Conservation (phyloP, 192 early-diverging fungal genomes). For the Backusella psychrophila region DNA sequence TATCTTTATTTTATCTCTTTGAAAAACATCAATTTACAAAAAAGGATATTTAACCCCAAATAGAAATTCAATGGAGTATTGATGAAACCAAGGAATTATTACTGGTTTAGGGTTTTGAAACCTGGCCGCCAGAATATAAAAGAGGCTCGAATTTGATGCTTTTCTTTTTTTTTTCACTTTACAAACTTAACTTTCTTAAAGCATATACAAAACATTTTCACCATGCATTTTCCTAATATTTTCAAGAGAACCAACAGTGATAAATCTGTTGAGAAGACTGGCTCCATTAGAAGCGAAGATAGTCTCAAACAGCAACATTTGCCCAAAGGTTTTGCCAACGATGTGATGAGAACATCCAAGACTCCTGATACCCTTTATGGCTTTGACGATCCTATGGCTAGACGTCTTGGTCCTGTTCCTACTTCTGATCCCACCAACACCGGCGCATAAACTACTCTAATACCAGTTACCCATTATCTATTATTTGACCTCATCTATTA, state of each 20-base stretch:
- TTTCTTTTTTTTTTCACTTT: neutral
- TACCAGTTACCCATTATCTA: neutral
- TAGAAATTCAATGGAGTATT: neutral
- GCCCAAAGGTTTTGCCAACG: constrained; percentile 10
- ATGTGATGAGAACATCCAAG: constrained; percentile 1
- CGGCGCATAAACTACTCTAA: constrained; percentile 4
- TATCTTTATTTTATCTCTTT: neutral
- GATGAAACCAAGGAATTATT: neutral
- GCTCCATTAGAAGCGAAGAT: neutral
- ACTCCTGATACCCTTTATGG: constrained; percentile 7
- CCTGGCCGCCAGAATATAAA: neutral
- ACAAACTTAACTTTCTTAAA: neutral
- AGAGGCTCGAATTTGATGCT: neutral
- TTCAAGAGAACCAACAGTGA: neutral
- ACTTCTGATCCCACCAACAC: constrained; percentile 13
- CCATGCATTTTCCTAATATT: constrained; percentile 6
- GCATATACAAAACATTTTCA: neutral
- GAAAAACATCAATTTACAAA: neutral
- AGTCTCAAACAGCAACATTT: neutral
- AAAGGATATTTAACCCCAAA: neutral
- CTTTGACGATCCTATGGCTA: constrained; percentile 13
- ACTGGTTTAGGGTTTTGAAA: neutral
- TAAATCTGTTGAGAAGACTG: neutral
- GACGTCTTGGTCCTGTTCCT: constrained; percentile 11
- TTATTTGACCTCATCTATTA: neutral